phyloP scores from a whole-genome alignment of 1,284 basidiomycete species.

The Uromyces viciae-fabae region DNA sequence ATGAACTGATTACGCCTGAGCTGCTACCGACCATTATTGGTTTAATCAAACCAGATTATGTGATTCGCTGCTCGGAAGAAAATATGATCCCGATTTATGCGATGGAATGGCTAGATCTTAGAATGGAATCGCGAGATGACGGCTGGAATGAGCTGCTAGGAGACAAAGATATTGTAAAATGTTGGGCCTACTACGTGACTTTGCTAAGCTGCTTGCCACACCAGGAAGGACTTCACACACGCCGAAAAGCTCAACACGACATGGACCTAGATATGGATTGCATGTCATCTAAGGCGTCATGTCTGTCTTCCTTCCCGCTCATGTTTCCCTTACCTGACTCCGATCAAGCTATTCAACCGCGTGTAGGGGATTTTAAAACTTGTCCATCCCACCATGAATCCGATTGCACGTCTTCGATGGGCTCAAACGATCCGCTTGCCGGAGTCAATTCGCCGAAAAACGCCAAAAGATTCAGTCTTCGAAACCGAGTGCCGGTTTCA shows the following conservation, averaged over 20 bases:
- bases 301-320: conserved; percentile 33
- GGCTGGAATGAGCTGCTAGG: conserved; percentile 43
- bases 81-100: conserved; percentile 27
- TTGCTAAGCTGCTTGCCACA: conserved; percentile 24
- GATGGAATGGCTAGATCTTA: conserved; percentile 34
- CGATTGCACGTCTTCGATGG: background rate
- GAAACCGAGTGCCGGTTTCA: background rate
- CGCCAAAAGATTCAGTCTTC: background rate
- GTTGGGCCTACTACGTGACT: conserved; percentile 39
- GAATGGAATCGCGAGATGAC: conserved; percentile 28
- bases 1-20: conserved; percentile 36
- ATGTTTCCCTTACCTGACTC: background rate
- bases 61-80: conserved; percentile 10
- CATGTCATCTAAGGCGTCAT: conserved; percentile 2
- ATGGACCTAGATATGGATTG: background rate
- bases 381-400: background rate
- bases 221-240: background rate
- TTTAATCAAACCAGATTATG: conserved; percentile 33
- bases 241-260: background rate
- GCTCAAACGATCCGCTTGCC: background rate
- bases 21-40: conserved; percentile 29
- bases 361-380: background rate
- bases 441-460: background rate
- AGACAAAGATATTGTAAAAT: conserved; percentile 29
- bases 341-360: conserved; percentile 1